Conservation (phyloP, 2,329 filamentous ascomycete genomes). For the Fusarium bactridioides region DNA sequence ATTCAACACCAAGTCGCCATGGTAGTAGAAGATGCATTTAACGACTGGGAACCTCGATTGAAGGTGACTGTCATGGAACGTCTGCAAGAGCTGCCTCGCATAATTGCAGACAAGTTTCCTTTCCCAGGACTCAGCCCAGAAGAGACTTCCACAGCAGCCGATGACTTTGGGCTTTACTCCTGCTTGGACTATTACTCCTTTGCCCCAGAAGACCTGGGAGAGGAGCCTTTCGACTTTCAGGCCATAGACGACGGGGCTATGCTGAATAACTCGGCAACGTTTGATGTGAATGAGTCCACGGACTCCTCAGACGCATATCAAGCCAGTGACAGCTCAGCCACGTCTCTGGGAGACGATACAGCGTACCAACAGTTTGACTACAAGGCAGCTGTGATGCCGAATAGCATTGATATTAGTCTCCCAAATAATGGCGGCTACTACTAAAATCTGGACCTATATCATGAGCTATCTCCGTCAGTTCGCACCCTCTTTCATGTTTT, state of each 20-base stretch:
- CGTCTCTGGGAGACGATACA: conserved; percentile 20
- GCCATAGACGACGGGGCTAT: neutral
- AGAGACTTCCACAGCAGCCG: conserved; percentile 12
- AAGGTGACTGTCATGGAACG: conserved; percentile 5
- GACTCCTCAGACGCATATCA: conserved; percentile 23
- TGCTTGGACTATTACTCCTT: neutral
- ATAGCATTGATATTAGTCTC: neutral
- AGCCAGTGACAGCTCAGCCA: conserved; percentile 24
- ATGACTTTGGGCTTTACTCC: neutral
- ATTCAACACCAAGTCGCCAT: conserved; percentile 4
- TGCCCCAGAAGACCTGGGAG: neutral
- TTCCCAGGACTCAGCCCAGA: conserved; percentile 21
- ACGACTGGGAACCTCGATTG: conserved; percentile 8
- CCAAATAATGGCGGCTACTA: neutral
- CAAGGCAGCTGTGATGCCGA: neutral
- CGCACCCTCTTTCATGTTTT: neutral
- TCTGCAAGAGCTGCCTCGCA: conserved; percentile 13
- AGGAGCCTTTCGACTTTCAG: neutral
- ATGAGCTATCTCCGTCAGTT: too few relatives aligned
- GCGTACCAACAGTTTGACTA: conserved; percentile 13
- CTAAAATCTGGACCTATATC: neutral
- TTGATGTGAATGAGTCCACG: neutral
- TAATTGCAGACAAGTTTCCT: conserved; percentile 1
- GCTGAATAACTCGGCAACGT: neutral
- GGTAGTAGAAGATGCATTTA: conserved; percentile 10